These are phyloP conservation scores for Hanseniaspora singularis DNA, from an alignment of 805 yeast genomes.

Conservation along the genomic window DNA sequence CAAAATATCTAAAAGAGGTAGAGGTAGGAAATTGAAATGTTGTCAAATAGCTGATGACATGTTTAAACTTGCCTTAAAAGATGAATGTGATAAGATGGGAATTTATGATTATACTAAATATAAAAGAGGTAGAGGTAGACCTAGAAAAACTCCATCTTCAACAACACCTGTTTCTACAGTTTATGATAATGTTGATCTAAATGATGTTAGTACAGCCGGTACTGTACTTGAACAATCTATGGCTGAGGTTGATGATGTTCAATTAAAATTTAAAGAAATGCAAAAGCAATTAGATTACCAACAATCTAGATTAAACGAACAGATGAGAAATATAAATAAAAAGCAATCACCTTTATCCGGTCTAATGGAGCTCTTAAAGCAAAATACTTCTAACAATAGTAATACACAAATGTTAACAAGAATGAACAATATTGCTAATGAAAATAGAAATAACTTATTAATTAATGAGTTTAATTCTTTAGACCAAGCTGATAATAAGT, in stretches of 20 bases:
- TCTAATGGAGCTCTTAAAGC: not conserved
- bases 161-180: not conserved
- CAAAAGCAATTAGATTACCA: conserved; percentile 9
- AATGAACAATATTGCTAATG: not conserved
- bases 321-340: conserved; percentile 2
- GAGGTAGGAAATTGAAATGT: conserved; percentile 14
- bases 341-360: not conserved
- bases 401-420: not conserved
- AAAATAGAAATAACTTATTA: not conserved
- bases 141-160: conserved; percentile 1
- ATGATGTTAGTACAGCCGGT: conserved; percentile 4
- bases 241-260: not conserved
- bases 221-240: conserved; percentile 1
- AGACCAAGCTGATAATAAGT: not conserved
- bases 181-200: not conserved
- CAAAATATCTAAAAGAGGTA: conserved; percentile 4
- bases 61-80: conserved; percentile 9
- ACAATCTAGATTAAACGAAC: conserved; percentile 5
- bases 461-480: not conserved
- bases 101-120: conserved; percentile 9
- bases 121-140: conserved; percentile 15
- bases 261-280: conserved; percentile 4
- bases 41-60: conserved; percentile 14
- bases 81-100: conserved; percentile 9
- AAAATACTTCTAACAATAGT: not conserved